Evolutionary conservation across 495 filamentous ascomycete species (phyloP).

Genomic region (Aspergillus olivimuriae): DNA sequence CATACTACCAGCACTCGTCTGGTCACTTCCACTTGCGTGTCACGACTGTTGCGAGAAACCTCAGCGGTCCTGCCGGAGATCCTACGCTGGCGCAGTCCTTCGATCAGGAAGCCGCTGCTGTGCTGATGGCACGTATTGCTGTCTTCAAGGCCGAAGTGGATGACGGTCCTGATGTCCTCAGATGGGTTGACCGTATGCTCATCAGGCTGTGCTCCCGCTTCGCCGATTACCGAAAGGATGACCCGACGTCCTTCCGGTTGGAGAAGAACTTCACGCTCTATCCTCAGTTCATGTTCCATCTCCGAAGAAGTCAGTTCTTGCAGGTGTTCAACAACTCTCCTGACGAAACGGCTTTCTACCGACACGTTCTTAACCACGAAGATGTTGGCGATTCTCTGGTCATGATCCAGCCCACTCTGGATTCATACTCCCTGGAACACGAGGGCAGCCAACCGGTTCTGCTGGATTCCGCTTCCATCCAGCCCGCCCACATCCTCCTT

Average conservation of each 20-base stretch:
- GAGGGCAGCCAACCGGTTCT: constrained; percentile 87
- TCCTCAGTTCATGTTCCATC: constrained; percentile 99
- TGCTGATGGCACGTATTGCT: constrained; percentile 96
- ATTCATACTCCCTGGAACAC: constrained; percentile 95
- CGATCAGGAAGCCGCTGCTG: constrained; percentile 96
- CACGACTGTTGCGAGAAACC: constrained; percentile 84
- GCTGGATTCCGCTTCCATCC: constrained; percentile 92
- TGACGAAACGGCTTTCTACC: constrained; percentile 97
- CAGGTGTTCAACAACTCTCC: constrained; percentile 99
- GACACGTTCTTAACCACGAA: constrained; percentile 95
- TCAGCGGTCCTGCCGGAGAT: constrained; percentile 93
- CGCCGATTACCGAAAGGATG: constrained; percentile 97
- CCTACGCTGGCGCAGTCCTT: constrained; percentile 97
- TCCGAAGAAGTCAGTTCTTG: constrained; percentile 93
- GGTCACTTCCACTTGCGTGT: constrained; percentile 94
- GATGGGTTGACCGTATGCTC: constrained; percentile 99
- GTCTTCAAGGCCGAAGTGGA: constrained; percentile 99
- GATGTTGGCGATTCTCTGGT: constrained; percentile 95
- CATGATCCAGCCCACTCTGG: constrained; percentile 98
- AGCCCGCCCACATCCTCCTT: constrained; percentile 87
- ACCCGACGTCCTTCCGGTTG: constrained; percentile 92
- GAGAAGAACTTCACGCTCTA: constrained; percentile 99
- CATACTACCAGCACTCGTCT: constrained; percentile 96
- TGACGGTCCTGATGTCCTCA: constrained; percentile 95
- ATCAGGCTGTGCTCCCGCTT: constrained; percentile 95